A percentile compares a stretch with the other conserved stretches of the same genome.
These are phyloP conservation scores for Yarrowia sp. DNA, from an alignment of 805 yeast genomes.

Conservation along the genomic window DNA sequence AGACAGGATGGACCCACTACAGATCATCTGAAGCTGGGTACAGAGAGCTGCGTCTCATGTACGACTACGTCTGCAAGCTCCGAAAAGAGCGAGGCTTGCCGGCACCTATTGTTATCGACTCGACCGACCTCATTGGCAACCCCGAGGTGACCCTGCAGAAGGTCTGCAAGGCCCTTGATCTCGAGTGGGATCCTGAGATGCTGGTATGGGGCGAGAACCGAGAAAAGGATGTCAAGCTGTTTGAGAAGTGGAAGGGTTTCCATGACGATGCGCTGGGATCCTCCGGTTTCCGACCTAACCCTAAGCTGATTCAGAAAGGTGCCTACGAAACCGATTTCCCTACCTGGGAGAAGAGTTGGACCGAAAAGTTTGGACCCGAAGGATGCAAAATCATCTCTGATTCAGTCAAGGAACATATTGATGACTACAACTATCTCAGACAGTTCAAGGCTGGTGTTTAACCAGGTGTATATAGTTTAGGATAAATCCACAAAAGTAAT, in stretches of 20 bases:
- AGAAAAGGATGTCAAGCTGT: conserved; percentile 29
- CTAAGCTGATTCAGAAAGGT: background rate
- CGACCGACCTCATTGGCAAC: conserved; percentile 30
- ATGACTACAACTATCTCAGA: conserved; percentile 34
- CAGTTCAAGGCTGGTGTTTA: conserved; percentile 28
- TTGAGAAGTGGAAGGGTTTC: conserved; percentile 35
- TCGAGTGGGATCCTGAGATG: conserved; percentile 32
- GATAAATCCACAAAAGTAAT: background rate
- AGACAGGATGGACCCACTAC: conserved; percentile 34
- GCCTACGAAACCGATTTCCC: conserved; percentile 31
- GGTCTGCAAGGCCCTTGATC: conserved; percentile 30
- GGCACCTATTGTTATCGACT: conserved; percentile 32
- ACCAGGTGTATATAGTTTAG: background rate
- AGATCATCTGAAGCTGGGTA: conserved; percentile 33
- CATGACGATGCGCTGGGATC: conserved; percentile 34
- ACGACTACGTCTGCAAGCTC: conserved; percentile 30
- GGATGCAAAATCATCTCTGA: conserved; percentile 27
- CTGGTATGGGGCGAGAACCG: conserved; percentile 32
- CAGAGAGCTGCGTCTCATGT: conserved; percentile 32
- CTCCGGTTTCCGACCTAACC: conserved; percentile 30
- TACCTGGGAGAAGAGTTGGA: conserved; percentile 33
- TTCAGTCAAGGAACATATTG: conserved; percentile 31
- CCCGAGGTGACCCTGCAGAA: conserved; percentile 31
- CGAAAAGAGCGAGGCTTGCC: conserved; percentile 11
- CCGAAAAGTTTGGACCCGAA: conserved; percentile 18